phyloP scores from a whole-genome alignment of 192 early-diverging fungal genomes.

The Phycomyces blakesleeanus region DNA sequence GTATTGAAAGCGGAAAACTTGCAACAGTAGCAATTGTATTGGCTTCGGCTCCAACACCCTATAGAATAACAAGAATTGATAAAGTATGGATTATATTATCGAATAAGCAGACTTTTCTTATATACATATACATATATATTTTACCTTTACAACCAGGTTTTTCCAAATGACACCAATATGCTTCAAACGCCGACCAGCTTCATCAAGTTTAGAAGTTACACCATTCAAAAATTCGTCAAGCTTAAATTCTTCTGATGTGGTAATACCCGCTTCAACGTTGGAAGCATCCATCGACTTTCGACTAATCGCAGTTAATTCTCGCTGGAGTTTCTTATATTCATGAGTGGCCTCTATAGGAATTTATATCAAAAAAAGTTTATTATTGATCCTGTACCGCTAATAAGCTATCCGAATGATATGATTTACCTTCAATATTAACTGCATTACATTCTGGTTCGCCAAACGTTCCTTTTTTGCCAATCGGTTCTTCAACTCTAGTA shows the following conservation, averaged over 20 bases:
- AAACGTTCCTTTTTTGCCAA: too few species aligned
- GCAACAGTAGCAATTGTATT: slow-evolving; percentile 29
- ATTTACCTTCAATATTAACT: too few species aligned
- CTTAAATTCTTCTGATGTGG: slow-evolving; percentile 22
- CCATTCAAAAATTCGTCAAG: slow-evolving; percentile 23
- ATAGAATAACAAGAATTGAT: neutral
- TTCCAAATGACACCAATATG: slow-evolving; percentile 31
- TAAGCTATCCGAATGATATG: neutral
- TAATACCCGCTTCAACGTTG: slow-evolving; percentile 24
- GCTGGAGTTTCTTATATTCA: slow-evolving; percentile 24
- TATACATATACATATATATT: neutral
- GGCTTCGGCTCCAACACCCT: slow-evolving; percentile 30
- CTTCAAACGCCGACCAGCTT: slow-evolving; percentile 15
- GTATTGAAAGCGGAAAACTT: slow-evolving; percentile 10
- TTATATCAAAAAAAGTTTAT: slow-evolving; percentile 2
- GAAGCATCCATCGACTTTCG: slow-evolving; percentile 13
- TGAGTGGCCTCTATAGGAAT: slow-evolving; percentile 17
- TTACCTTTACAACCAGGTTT: slow-evolving; percentile 29
- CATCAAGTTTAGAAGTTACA: neutral
- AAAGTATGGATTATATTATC: neutral
- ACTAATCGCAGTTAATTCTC: slow-evolving; percentile 30
- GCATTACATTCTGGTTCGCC: too few species aligned
- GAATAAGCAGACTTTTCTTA: too few species aligned
- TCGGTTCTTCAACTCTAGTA: too few species aligned
- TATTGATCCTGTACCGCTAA: too few species aligned